Conservation (phyloP, 441 rosid species). For the Bruguiera hainesii region DNA sequence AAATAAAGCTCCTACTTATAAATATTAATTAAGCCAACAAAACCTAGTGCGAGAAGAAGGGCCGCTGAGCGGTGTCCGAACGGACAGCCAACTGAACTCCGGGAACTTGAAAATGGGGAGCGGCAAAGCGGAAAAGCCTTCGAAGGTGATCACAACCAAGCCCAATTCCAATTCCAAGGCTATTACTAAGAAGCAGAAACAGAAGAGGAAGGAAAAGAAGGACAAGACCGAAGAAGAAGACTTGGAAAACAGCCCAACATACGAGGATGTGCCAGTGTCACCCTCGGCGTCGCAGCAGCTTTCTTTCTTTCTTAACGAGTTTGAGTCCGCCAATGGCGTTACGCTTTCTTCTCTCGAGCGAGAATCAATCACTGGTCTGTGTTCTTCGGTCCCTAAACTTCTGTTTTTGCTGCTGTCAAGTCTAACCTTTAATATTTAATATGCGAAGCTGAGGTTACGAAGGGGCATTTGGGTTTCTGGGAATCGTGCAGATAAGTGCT, state of each 20-base stretch:
- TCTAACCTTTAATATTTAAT: neutral
- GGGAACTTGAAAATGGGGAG: conserved; percentile 29
- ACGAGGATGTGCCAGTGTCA: conserved; percentile 2
- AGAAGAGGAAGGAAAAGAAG: conserved; percentile 17
- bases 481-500: conserved; percentile 43
- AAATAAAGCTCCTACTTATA: too few species aligned
- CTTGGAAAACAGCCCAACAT: conserved; percentile 14
- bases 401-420: neutral
- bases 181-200: conserved; percentile 24
- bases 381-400: neutral
- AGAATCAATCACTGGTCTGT: conserved; percentile 56
- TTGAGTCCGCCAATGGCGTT: conserved; percentile 58
- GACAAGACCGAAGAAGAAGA: conserved; percentile 3
- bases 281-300: conserved; percentile 49
- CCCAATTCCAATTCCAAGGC: conserved; percentile 17
- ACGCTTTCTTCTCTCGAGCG: conserved; percentile 70
- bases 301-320: conserved; percentile 46
- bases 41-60: too few species aligned
- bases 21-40: too few species aligned
- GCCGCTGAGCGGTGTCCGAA: too few species aligned
- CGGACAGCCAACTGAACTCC: too few species aligned
- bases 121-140: conserved; percentile 25
- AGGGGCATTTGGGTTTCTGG: neutral
- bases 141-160: conserved; percentile 19
- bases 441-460: neutral